Conservation (phyloP, 1,284 basidiomycete species). For the Hypsizygus ulmarius region DNA sequence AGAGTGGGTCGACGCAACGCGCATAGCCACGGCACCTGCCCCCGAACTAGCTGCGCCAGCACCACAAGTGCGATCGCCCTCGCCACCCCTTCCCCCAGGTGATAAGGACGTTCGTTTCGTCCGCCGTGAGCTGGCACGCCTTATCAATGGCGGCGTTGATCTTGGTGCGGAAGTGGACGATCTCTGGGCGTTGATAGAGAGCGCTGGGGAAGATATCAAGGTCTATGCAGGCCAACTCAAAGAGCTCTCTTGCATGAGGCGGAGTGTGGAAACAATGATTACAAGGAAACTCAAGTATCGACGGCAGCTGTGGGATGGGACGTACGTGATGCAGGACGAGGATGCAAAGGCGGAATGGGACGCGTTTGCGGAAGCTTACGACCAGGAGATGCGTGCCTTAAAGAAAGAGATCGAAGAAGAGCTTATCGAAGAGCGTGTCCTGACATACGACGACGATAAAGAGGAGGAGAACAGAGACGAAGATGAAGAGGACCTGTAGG, state of each 20-base stretch:
- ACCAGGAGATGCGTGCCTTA: not conserved
- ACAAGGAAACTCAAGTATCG: constrained; percentile 21
- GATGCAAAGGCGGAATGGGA: constrained; percentile 9
- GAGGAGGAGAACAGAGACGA: not conserved
- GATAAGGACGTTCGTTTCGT: constrained; percentile 22
- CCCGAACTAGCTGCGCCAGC: not conserved
- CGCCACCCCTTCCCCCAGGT: constrained; percentile 9
- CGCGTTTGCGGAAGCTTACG: not conserved
- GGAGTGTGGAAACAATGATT: constrained; percentile 16
- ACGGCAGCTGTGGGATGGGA: constrained; percentile 28
- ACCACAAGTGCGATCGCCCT: not conserved
- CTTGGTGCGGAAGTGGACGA: constrained; percentile 15
- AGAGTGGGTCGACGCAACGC: not conserved
- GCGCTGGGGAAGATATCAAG: constrained; percentile 10
- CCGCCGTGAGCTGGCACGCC: constrained; percentile 20
- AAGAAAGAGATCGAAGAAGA: constrained; percentile 5
- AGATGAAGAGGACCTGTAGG: not conserved
- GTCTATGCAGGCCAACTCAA: constrained; percentile 10
- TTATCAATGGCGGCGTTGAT: constrained; percentile 14
- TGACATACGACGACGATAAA: not conserved
- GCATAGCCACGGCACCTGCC: not conserved
- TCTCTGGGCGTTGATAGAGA: constrained; percentile 15
- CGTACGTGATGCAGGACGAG: constrained; percentile 16
- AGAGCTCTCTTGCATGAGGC: constrained; percentile 18
- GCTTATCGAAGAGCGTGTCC: not conserved